Percentiles rank a stretch among this genome's conserved stretches.
These are phyloP conservation scores for Stemphylium vesicarium DNA, from an alignment of 2,329 filamentous ascomycete genomes.

Conservation along the genomic window DNA sequence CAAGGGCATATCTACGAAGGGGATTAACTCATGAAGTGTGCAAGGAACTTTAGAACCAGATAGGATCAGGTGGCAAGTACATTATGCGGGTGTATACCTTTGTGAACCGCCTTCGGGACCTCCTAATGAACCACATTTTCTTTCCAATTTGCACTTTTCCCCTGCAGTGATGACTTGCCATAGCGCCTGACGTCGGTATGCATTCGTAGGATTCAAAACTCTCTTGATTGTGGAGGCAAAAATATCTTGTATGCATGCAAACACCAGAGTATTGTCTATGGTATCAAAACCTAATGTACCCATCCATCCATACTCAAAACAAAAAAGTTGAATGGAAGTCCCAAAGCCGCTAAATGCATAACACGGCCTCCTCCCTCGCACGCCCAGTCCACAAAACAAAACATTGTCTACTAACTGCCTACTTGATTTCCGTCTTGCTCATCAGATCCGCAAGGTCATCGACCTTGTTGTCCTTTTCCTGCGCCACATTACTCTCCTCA, in stretches of 20 bases:
- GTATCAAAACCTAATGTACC: constrained; percentile 8
- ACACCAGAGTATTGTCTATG: constrained; percentile 3
- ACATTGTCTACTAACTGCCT: background rate
- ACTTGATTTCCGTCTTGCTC: constrained; percentile 67
- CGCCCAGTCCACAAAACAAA: background rate
- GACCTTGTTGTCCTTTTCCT: constrained; percentile 76
- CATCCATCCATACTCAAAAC: background rate
- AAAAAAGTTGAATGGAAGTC: background rate
- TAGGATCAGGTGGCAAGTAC: background rate
- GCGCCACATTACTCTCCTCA: constrained; percentile 74
- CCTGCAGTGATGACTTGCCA: too few species aligned
- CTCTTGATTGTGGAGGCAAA: background rate
- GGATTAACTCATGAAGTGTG: background rate
- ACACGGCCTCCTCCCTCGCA: background rate
- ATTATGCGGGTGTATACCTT: constrained; percentile 2
- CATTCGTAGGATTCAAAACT: too few species aligned
- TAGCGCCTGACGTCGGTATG: too few species aligned
- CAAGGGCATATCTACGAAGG: background rate
- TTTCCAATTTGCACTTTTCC: background rate
- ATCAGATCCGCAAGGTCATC: constrained; percentile 79
- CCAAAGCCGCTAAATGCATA: constrained; percentile 15
- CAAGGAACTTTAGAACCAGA: background rate
- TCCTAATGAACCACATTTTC: background rate
- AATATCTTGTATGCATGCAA: background rate
- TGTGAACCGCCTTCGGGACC: background rate